Evolutionary conservation across 176 grass and related monocot species (phyloP).

Genomic region (Musa acuminata): DNA sequence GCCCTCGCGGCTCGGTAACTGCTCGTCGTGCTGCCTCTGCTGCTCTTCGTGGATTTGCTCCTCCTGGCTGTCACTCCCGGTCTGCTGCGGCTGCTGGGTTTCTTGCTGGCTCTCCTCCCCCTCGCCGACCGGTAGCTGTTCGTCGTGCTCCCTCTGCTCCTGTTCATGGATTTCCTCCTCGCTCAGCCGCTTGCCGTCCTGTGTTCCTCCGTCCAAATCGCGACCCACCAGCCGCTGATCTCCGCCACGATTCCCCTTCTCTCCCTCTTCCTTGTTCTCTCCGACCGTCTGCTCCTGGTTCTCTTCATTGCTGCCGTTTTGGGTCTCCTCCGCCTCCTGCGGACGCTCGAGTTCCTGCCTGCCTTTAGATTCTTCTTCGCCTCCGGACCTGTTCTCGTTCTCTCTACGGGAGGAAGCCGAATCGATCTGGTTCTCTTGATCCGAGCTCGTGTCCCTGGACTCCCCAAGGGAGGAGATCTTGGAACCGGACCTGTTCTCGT

Average conservation of each 20-base stretch:
- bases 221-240: background rate
- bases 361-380: constrained; percentile 15
- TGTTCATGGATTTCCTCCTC: constrained; percentile 39
- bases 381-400: background rate
- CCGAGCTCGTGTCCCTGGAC: background rate
- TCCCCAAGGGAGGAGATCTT: background rate
- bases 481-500: background rate
- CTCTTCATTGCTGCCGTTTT: constrained; percentile 2
- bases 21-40: background rate
- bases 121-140: constrained; percentile 19
- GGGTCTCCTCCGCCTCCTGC: constrained; percentile 7
- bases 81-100: background rate
- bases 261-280: constrained; percentile 35
- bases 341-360: background rate
- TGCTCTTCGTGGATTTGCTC: background rate
- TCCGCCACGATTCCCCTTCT: constrained; percentile 20
- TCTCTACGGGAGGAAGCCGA: background rate
- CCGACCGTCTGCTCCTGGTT: constrained; percentile 12
- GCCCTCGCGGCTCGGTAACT: background rate
- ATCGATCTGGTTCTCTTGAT: constrained; percentile 1
- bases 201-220: constrained; percentile 51
- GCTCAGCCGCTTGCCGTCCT: constrained; percentile 58
- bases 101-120: background rate
- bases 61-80: background rate
- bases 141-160: constrained; percentile 33